Evolutionary conservation across 768 basidiomycete genomes (phyloP).

Genomic region (Melanogaster broomeanus): DNA sequence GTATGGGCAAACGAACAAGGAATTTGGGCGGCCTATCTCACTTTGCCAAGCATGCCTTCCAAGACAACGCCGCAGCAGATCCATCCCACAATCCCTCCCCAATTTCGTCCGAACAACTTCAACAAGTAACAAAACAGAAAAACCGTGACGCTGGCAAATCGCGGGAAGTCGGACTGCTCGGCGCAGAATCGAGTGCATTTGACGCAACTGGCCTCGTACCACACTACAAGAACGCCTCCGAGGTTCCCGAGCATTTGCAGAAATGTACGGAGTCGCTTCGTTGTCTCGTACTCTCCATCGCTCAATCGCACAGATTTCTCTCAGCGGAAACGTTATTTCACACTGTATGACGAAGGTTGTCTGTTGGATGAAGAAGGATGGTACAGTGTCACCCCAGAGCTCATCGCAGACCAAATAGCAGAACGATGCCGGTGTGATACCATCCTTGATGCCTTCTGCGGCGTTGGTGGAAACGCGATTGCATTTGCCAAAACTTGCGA

Average conservation of each 20-base stretch:
- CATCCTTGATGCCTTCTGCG: constrained; percentile 93
- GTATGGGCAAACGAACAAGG: constrained; percentile 44
- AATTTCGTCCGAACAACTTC: neutral
- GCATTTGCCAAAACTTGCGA: constrained; percentile 97
- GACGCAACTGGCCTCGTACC: constrained; percentile 77
- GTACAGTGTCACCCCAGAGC: constrained; percentile 96
- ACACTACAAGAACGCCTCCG: constrained; percentile 57
- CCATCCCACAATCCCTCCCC: constrained; percentile 4
- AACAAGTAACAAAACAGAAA: neutral
- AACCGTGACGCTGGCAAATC: constrained; percentile 7
- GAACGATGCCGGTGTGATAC: constrained; percentile 86
- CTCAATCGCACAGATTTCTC: constrained; percentile 66
- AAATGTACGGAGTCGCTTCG: constrained; percentile 61
- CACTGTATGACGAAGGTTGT: constrained; percentile 77
- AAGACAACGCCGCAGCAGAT: constrained; percentile 10
- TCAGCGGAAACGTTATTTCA: constrained; percentile 83
- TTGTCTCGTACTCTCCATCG: neutral
- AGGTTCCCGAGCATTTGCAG: constrained; percentile 76
- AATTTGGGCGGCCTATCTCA: constrained; percentile 44
- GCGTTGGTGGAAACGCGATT: constrained; percentile 96
- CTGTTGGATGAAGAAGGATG: constrained; percentile 95
- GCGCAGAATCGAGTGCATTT: constrained; percentile 43
- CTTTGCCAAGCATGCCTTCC: constrained; percentile 43
- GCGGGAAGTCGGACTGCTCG: constrained; percentile 26
- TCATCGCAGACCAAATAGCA: constrained; percentile 90